Base-by-base conservation (phyloP, 73 alveolate genomes). In the Halteria grandinella region DNA sequence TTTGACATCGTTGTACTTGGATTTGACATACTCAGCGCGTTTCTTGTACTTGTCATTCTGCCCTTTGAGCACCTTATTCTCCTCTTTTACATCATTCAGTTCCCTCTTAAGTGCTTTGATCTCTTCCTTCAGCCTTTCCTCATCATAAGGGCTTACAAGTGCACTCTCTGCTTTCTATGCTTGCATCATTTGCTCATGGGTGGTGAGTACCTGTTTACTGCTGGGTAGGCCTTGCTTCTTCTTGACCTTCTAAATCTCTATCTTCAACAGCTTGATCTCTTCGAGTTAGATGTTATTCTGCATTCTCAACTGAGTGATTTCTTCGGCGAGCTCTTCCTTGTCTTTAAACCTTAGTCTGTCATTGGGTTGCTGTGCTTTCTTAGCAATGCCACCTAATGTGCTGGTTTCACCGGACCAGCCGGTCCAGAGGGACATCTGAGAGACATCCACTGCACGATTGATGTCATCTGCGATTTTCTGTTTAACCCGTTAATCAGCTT, bases 1-100 rank as follows among this genome's bases (percentile, higher is more conserved):
- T 48, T 48, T 48, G 7, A 48, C 25, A 12, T 48, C 80, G 20
- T 44, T n/a, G 23, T 45, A 66, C 43, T 66, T 66, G 47, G 25
- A 28, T 43, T 66, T 66, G 3, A 55, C 63, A 66, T 66, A 66
- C 49, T 66, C 39, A 2, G 80, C 80, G 23, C 80, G 20, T 41
- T 66, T 66, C 39, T 66, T 66, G 37, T 44, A 66, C 47, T 66
- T 28, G 20, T 66, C 80, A 2, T 15, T 10, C 3, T 18, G 29
- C 15, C 69, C 80, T 27, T 66, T 66, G 14, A 66, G 20, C 12
- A 33, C 17, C 23, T 66, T 66, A 41, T 66, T 66, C 15, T 43
- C 52, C 18, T 66, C 66, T 45, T 47, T 66, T 21, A 25, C 57
- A 2, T 7, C 1, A 24, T 66, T 43, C 1, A 66, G 43, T 66